Base-by-base conservation (phyloP, 2,329 filamentous ascomycete genomes). In the Didymella pomorum region DNA sequence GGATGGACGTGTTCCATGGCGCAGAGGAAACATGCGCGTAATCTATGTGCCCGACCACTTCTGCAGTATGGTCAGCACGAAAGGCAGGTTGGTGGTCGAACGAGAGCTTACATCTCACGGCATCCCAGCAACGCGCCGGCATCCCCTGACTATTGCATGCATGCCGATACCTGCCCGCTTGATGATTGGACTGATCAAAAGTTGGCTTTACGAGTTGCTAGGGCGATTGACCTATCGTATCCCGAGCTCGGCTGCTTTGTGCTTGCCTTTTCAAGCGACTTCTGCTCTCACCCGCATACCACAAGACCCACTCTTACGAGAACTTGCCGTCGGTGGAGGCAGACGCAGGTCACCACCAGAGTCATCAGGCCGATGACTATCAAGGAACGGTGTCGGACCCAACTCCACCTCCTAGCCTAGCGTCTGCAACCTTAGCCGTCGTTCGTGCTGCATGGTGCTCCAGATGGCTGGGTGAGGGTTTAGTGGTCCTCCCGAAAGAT, bases 381-480 rank as follows among this genome's bases (percentile, higher is more conserved):
- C 46, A 58, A 54, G 49, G 56, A 60, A 57, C 51, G 43, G 61
- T 45, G 52, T 63, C 57, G 62, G 64, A 53, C 50, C 39, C 56
- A 46, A 45, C 52, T 63, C 63, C 65, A 68, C 61, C 56, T 61
- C 64, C 68, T 70, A 64, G 70, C 69, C 68, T 72, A 64, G 70
- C 69, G 54, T 59, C 70, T 73, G 68, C 68, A 71, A 73, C 71
- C 65, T 41, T 69, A 63, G 59, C 62, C 62, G 62, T 69, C 55
- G 56, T 56, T 58, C 31, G 52, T 50, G 28, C 49, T 52, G 46
- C 37, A 56, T 58, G 53, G 49, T 54, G 59, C 62, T 52, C 50
- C 63, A 62, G 67, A 66, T 46, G 64, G 69, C 63, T 73, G 67
- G 63, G 53, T 57, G 51, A 47, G 52, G 54, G 58, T 51, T 57